These are phyloP conservation scores for Vitis hybrid DNA, from an alignment of 177 flowering plant species.

Conservation along the genomic window DNA sequence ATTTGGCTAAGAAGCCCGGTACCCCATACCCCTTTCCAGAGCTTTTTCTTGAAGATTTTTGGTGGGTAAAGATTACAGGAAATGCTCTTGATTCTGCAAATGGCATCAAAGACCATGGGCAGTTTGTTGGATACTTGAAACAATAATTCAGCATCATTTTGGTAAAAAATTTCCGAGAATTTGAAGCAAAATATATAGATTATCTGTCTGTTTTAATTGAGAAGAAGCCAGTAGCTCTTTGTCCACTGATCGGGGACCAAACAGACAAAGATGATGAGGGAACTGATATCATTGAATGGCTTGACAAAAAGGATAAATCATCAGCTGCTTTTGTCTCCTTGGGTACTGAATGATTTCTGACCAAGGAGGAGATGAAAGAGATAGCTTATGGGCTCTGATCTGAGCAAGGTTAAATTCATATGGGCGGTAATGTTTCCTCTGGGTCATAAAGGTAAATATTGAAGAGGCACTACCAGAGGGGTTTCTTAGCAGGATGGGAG, in stretches of 20 bases:
- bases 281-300: constrained; percentile 17
- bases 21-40: constrained; percentile 1
- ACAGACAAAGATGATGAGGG: not conserved
- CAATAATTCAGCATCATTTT: not conserved
- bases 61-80: not conserved
- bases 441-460: not conserved
- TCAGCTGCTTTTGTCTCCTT: constrained; percentile 27
- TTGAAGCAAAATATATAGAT: constrained; percentile 12
- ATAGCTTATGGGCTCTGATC: constrained; percentile 29
- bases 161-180: constrained; percentile 1
- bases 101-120: not conserved
- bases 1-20: not conserved
- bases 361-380: constrained; percentile 23
- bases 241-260: not conserved
- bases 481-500: constrained; percentile 10
- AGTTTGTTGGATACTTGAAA: too few relatives aligned
- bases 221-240: not conserved
- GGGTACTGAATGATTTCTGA: constrained; percentile 28
- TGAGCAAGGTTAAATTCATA: constrained; percentile 26
- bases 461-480: constrained; percentile 22
- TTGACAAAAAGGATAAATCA: constrained; percentile 11
- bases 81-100: not conserved
- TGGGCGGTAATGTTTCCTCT: constrained; percentile 31
- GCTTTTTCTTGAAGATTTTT: not conserved
- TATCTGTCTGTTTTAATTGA: constrained; percentile 5